Evolutionary conservation across 1,284 basidiomycete genomes (phyloP), one percentile per base, ranked within the genome.

Genomic region (Cerrena zonata): DNA sequence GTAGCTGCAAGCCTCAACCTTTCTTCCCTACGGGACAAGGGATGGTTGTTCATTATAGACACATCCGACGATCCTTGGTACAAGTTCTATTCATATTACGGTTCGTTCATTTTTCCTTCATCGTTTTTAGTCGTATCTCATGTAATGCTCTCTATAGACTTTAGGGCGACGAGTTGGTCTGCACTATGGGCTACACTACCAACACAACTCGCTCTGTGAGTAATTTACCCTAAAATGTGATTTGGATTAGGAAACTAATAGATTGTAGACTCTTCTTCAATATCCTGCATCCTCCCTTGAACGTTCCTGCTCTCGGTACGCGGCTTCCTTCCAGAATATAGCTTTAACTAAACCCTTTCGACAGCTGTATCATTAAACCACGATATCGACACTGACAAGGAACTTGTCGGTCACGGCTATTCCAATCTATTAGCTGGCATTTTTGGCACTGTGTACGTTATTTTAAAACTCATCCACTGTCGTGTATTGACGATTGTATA

Each of bases 1-100:
- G 75, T 77, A 0, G 79, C 82, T 43, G 82, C 81, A 0, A 71
- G 79, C 3, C 68, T 92, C 43, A 74, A 89, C 56, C 69, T 97
- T 15, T 68, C 65, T 1, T 66, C 66, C 13, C 71, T 98, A 18
- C 75, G 93, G 22, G 62, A 70, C 10, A 67, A 70, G 0, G 91
- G 93, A 0, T 98, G 94, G 94, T 68, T 98, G n/a, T 96, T 98
- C 62, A 86, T 95, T 65, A 79, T 91, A 46, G 82, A 80, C 11
- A 68, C 68, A 2, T 73, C 73, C 4, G 66, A 73, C 18, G 82
- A 86, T 55, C 77, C 77, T 15, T 94, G 91, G 91, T 94, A 87
- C 68, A 77, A 79, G 48, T 93, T 90, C 65, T 92, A 91, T 64
- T 78, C 80, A 0, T 82, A 85, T 55, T 87, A 80, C 55, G 79